These are phyloP conservation scores for Amborella trichopoda DNA, from an alignment of 164 flowering plant species.

Conservation along the genomic window DNA sequence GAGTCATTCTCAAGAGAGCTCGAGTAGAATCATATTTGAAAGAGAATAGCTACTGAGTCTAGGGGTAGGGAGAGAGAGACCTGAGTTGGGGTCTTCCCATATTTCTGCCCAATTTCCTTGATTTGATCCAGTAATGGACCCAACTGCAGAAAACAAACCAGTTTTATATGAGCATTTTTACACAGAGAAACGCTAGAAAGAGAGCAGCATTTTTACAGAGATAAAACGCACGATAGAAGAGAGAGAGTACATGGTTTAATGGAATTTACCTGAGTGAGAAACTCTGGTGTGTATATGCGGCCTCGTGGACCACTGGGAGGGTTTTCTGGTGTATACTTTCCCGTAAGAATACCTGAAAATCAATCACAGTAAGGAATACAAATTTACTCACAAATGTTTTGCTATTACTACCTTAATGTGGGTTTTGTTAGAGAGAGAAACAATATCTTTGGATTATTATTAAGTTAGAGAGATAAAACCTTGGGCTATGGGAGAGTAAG, in stretches of 20 bases:
- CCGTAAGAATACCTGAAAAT: conserved; percentile 72
- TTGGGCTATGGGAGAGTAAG: conserved; percentile 96
- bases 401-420: not conserved
- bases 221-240: no score
- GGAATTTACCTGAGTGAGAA: conserved; percentile 47
- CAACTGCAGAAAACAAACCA: no score
- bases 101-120: conserved; percentile 60
- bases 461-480: conserved; percentile 17
- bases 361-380: not conserved
- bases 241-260: no score
- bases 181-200: no score
- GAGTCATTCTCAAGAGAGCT: not conserved
- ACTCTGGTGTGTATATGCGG: conserved; percentile 64
- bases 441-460: no score
- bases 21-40: not conserved
- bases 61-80: conserved; percentile 19
- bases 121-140: conserved; percentile 76
- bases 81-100: conserved; percentile 76
- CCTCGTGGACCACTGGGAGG: conserved; percentile 90
- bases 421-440: not conserved
- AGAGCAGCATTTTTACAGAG: no score
- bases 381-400: not conserved
- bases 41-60: not conserved
- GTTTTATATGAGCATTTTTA: no score
- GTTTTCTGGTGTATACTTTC: conserved; percentile 74